Conservation (phyloP, 768 basidiomycete genomes). For the Pisolithus tinctorius region DNA sequence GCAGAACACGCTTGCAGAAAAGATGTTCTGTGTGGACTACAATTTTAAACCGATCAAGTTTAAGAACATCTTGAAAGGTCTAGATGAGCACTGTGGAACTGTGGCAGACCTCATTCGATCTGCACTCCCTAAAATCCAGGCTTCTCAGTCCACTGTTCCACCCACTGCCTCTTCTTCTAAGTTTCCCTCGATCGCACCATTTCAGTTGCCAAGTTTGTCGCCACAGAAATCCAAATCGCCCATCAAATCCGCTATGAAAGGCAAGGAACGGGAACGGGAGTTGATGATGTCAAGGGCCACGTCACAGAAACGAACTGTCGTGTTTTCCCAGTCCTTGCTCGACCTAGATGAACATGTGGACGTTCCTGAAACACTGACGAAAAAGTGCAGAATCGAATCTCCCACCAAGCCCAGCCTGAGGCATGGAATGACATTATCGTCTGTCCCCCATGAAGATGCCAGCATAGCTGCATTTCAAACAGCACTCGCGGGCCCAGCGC, state of each 20-base stretch:
- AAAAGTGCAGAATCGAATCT: constrained; percentile 30
- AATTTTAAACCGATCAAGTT: constrained; percentile 10
- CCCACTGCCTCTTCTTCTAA: background rate
- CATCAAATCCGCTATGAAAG: constrained; percentile 13
- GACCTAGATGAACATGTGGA: constrained; percentile 17
- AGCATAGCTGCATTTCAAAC: constrained; percentile 14
- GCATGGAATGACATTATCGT: background rate
- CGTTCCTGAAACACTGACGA: constrained; percentile 37
- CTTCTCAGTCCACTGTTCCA: background rate
- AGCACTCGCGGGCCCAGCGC: constrained; percentile 6
- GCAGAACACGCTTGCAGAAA: constrained; percentile 20
- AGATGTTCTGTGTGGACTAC: constrained; percentile 12
- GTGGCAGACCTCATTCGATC: constrained; percentile 20
- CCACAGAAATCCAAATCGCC: constrained; percentile 12
- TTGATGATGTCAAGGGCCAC: constrained; percentile 25
- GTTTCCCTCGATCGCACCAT: background rate
- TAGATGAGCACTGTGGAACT: constrained; percentile 21
- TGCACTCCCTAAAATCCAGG: constrained; percentile 3
- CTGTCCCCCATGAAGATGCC: background rate
- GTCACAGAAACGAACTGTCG: constrained; percentile 31
- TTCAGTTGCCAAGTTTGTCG: constrained; percentile 1
- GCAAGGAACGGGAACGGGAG: constrained; percentile 7
- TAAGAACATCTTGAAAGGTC: constrained; percentile 11
- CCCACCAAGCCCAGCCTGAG: constrained; percentile 7
- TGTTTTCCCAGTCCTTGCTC: constrained; percentile 7